Evolutionary conservation across 306 rosid genomes (phyloP).

Genomic region (Nissolia schottii): DNA sequence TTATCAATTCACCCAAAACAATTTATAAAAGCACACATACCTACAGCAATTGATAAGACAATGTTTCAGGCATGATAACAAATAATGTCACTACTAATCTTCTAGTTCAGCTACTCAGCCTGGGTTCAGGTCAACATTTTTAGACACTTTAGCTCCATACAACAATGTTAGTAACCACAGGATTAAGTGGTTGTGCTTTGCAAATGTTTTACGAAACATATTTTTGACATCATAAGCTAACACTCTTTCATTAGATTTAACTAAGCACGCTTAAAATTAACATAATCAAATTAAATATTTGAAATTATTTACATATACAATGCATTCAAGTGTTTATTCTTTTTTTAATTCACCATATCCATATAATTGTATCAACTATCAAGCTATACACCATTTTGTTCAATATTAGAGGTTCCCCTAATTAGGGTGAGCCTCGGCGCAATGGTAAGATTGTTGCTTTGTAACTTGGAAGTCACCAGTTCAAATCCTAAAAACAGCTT

Average conservation of each 20-base stretch:
- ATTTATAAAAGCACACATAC: neutral
- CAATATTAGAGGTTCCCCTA: neutral
- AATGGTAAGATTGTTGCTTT: too few relatives aligned
- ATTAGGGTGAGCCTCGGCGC: too few relatives aligned
- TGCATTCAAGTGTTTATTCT: neutral
- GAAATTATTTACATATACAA: neutral
- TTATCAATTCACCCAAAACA: neutral
- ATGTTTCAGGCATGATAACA: neutral
- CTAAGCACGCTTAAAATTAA: neutral
- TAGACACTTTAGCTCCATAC: neutral
- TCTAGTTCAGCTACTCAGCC: neutral
- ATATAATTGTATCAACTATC: neutral
- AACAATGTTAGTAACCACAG: neutral
- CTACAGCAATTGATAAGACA: neutral
- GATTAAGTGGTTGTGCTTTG: neutral
- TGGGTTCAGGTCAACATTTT: neutral
- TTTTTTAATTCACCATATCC: neutral
- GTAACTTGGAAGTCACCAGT: too few relatives aligned
- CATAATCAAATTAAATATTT: neutral
- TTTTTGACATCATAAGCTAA: neutral
- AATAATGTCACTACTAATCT: neutral
- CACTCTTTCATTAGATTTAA: neutral
- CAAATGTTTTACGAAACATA: neutral
- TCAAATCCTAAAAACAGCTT: too few relatives aligned
- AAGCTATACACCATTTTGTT: neutral